These are phyloP conservation scores for Penicillium palitans DNA, from an alignment of 2,329 filamentous ascomycete genomes.

Conservation along the genomic window DNA sequence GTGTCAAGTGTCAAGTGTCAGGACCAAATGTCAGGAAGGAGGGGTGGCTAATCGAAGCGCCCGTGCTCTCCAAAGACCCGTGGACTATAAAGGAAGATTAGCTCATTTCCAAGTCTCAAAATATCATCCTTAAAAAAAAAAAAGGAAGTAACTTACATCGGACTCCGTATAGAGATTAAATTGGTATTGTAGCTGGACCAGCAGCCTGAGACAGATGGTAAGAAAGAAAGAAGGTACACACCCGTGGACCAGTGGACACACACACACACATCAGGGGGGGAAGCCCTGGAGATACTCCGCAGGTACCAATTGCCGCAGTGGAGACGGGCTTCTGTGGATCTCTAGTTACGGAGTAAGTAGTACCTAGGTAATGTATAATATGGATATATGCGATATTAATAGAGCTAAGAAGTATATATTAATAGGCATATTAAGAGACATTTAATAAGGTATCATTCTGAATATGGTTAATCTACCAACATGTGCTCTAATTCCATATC, in stretches of 20 bases:
- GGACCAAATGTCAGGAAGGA: slow-evolving; percentile 5
- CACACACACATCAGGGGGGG: neutral
- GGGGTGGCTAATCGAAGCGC: slow-evolving; percentile 7
- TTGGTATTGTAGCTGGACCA: slow-evolving; percentile 12
- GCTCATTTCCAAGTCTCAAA: neutral
- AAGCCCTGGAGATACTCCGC: slow-evolving; percentile 11
- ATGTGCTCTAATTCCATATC: neutral
- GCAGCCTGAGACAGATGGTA: slow-evolving; percentile 4
- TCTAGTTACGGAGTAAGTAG: too few species aligned
- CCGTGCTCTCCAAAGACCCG: neutral
- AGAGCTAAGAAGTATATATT: neutral
- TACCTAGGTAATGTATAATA: neutral
- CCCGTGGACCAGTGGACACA: neutral
- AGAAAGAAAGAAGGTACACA: neutral
- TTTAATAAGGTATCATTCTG: neutral
- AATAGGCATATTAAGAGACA: neutral
- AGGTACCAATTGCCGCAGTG: slow-evolving; percentile 12
- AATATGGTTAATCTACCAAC: too few species aligned
- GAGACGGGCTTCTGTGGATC: neutral
- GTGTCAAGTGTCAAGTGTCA: neutral
- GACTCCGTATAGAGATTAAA: neutral
- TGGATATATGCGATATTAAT: neutral
- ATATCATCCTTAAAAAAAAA: neutral
- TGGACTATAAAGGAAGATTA: slow-evolving; percentile 6
- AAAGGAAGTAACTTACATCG: neutral